A percentile compares a stretch with the other conserved stretches of the same genome.
These are phyloP conservation scores for Trichoderma afroharzianum DNA, from an alignment of 2,329 filamentous ascomycete genomes.

Conservation along the genomic window DNA sequence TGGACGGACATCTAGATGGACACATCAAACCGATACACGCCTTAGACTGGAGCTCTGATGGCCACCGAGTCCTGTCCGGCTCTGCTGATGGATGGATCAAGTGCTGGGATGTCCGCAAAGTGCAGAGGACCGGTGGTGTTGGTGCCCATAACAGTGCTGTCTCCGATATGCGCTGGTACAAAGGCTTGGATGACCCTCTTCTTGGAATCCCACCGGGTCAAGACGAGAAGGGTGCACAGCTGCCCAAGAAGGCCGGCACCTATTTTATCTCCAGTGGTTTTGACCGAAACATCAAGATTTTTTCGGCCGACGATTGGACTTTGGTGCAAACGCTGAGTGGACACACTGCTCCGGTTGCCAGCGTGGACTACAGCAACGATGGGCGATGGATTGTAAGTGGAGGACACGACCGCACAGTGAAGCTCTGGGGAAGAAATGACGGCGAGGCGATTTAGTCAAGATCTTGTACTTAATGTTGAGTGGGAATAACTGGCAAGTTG, in stretches of 20 bases:
- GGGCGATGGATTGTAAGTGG: slow-evolving; percentile 91
- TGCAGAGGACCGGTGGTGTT: slow-evolving; percentile 76
- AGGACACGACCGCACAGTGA: slow-evolving; percentile 90
- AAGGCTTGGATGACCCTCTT: slow-evolving; percentile 73
- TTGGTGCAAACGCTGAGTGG: slow-evolving; percentile 82
- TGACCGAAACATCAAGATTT: slow-evolving; percentile 92
- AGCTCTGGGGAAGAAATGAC: slow-evolving; percentile 90
- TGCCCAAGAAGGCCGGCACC: slow-evolving; percentile 82
- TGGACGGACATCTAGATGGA: slow-evolving; percentile 78
- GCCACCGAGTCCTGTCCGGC: slow-evolving; percentile 86
- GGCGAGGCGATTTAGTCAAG: slow-evolving; percentile 47
- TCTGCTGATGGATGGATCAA: slow-evolving; percentile 95
- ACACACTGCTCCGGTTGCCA: slow-evolving; percentile 88
- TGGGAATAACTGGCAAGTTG: background rate
- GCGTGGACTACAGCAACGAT: slow-evolving; percentile 82
- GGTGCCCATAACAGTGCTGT: slow-evolving; percentile 90
- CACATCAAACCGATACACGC: slow-evolving; percentile 90
- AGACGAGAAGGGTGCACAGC: slow-evolving; percentile 61
- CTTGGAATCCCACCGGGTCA: slow-evolving; percentile 56
- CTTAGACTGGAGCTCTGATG: slow-evolving; percentile 87
- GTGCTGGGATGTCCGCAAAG: slow-evolving; percentile 94
- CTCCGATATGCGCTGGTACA: slow-evolving; percentile 91
- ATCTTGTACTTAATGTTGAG: slow-evolving; percentile 14
- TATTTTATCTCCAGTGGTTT: slow-evolving; percentile 91
- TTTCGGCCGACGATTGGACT: slow-evolving; percentile 94